Conservation (phyloP, 2,329 filamentous ascomycete genomes). For the Microdochium paspali region DNA sequence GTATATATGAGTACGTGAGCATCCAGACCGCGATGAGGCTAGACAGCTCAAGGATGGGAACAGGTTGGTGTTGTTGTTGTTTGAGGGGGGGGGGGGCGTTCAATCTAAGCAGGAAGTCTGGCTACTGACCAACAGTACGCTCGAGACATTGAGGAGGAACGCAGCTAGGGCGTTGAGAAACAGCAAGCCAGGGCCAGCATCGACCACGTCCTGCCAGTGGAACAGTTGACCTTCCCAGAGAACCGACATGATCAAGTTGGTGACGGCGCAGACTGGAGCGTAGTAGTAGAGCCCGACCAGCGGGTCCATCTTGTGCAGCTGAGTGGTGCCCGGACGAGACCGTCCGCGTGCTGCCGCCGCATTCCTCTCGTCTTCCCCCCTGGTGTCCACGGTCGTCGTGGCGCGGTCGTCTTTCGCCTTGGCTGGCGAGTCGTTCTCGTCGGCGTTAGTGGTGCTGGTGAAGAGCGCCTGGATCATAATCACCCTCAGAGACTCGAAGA, state of each 20-base stretch:
- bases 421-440: background rate
- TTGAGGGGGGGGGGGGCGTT: background rate
- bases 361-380: background rate
- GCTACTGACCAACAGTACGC: slow-evolving; percentile 67
- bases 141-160: slow-evolving; percentile 74
- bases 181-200: slow-evolving; percentile 55
- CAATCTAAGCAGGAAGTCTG: background rate
- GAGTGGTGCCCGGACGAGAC: slow-evolving; percentile 31
- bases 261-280: slow-evolving; percentile 72
- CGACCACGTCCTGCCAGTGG: slow-evolving; percentile 54
- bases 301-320: slow-evolving; percentile 74
- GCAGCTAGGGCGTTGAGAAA: slow-evolving; percentile 67
- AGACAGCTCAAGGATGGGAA: background rate
- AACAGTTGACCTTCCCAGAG: slow-evolving; percentile 60
- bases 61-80: background rate
- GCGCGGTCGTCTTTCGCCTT: background rate
- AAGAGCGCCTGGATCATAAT: slow-evolving; percentile 83
- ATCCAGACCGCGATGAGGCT: background rate
- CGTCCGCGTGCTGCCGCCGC: background rate
- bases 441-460: background rate
- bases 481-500: slow-evolving; percentile 72
- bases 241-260: slow-evolving; percentile 67
- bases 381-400: background rate
- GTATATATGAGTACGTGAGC: background rate
- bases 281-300: slow-evolving; percentile 86